Evolutionary conservation across 1,284 basidiomycete species (phyloP).

Genomic region (Ustilago nuda): DNA sequence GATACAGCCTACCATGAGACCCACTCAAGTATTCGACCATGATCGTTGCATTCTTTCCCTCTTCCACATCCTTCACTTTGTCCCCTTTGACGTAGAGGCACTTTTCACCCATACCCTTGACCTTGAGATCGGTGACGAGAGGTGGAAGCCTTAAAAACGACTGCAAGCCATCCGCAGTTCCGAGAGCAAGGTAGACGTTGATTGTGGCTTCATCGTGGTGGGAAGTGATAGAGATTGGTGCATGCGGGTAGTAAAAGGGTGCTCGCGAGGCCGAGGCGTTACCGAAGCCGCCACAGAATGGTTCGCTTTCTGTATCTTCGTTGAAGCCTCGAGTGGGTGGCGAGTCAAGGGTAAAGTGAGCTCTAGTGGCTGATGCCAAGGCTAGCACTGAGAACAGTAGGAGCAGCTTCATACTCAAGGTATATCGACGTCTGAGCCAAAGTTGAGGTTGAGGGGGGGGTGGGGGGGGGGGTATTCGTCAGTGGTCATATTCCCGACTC

Average conservation of each 20-base stretch:
- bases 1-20: slow-evolving; percentile 46
- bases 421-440: background rate
- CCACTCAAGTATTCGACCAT: slow-evolving; percentile 50
- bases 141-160: slow-evolving; percentile 24
- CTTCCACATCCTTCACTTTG: slow-evolving; percentile 3
- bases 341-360: slow-evolving; percentile 47
- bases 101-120: slow-evolving; percentile 23
- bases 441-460: background rate
- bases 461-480: too few relatives aligned
- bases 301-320: slow-evolving; percentile 42
- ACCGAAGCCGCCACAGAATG: slow-evolving; percentile 51
- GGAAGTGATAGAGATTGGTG: slow-evolving; percentile 39
- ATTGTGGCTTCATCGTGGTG: slow-evolving; percentile 46
- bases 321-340: slow-evolving; percentile 41
- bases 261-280: slow-evolving; percentile 27
- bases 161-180: slow-evolving; percentile 16
- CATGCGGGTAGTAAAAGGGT: slow-evolving; percentile 41
- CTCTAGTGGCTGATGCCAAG: slow-evolving; percentile 16
- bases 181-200: slow-evolving; percentile 51
- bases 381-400: slow-evolving; percentile 5
- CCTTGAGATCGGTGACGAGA: slow-evolving; percentile 23
- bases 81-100: slow-evolving; percentile 42
- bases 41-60: slow-evolving; percentile 32
- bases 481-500: background rate
- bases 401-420: slow-evolving; percentile 15